Percentiles rank a stretch among this genome's conserved stretches.
Conservation (phyloP, 371 early-diverging fungal species). For the Globomyces sp. region DNA sequence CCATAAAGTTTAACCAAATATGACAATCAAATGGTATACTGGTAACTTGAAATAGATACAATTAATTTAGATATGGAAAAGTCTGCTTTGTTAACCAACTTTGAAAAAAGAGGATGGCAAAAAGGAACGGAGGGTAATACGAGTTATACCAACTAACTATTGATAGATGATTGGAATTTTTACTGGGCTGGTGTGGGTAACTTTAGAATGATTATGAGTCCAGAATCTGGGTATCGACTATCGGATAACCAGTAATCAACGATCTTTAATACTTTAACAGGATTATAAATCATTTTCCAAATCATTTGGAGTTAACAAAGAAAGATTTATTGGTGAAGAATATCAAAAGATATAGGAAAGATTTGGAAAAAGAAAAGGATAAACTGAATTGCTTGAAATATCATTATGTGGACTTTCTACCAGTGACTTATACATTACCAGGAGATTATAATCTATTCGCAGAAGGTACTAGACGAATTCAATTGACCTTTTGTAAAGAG, state of each 20-base stretch:
- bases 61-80: conserved; percentile 41
- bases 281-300: conserved; percentile 55
- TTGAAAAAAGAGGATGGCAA: conserved; percentile 50
- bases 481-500: conserved; percentile 19
- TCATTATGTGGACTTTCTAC: conserved; percentile 47
- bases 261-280: conserved; percentile 14
- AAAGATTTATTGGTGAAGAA: conserved; percentile 56
- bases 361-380: conserved; percentile 37
- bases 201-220: conserved; percentile 45
- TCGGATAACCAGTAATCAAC: conserved; percentile 44
- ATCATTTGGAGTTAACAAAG: conserved; percentile 52
- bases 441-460: conserved; percentile 54
- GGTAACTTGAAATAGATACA: not conserved
- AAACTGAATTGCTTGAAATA: conserved; percentile 23
- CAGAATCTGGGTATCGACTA: conserved; percentile 47
- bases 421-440: conserved; percentile 47
- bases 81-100: conserved; percentile 46
- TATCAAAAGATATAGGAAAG: conserved; percentile 47
- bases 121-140: conserved; percentile 32
- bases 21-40: not conserved
- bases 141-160: no score
- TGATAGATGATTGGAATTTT: conserved; percentile 51
- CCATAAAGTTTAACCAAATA: not conserved
- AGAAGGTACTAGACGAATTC: conserved; percentile 32
- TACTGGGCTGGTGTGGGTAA: conserved; percentile 45